Conservation (phyloP, 768 basidiomycete species). For the Russula earlei region DNA sequence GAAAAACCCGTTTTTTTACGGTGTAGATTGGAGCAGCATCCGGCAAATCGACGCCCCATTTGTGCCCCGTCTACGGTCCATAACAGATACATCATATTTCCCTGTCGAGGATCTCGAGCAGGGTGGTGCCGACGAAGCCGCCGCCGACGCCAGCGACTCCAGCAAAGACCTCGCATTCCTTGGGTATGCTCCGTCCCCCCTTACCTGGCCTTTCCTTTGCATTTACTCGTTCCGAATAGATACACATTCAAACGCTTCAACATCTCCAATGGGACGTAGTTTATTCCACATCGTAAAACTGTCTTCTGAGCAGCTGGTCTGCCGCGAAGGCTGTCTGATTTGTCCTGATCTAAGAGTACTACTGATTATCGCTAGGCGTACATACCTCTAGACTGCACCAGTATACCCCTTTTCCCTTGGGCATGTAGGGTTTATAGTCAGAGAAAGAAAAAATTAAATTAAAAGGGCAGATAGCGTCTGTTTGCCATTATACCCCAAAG, state of each 20-base stretch:
- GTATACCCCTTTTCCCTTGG: constrained; percentile 13
- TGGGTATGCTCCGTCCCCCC: constrained; percentile 31
- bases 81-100: constrained; percentile 98
- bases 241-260: constrained; percentile 77
- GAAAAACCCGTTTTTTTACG: constrained; percentile 86
- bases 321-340: constrained; percentile 2
- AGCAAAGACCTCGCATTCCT: constrained; percentile 53
- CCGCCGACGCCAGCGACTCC: constrained; percentile 31
- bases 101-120: constrained; percentile 91
- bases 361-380: constrained; percentile 10
- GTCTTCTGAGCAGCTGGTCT: constrained; percentile 15
- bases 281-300: constrained; percentile 20
- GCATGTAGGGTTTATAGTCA: constrained; percentile 8
- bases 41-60: constrained; percentile 90
- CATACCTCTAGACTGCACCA: constrained; percentile 13
- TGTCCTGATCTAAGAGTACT: constrained; percentile 10
- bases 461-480: not conserved
- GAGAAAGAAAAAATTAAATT: not conserved
- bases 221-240: constrained; percentile 29
- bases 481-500: not conserved
- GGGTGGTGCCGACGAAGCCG: constrained; percentile 38
- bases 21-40: constrained; percentile 88
- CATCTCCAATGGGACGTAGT: constrained; percentile 47
- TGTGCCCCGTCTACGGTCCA: constrained; percentile 86
- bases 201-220: not conserved